Evolutionary conservation across 1,139 yeast species (phyloP).

Genomic region (Entelexis paramagnoliae): DNA sequence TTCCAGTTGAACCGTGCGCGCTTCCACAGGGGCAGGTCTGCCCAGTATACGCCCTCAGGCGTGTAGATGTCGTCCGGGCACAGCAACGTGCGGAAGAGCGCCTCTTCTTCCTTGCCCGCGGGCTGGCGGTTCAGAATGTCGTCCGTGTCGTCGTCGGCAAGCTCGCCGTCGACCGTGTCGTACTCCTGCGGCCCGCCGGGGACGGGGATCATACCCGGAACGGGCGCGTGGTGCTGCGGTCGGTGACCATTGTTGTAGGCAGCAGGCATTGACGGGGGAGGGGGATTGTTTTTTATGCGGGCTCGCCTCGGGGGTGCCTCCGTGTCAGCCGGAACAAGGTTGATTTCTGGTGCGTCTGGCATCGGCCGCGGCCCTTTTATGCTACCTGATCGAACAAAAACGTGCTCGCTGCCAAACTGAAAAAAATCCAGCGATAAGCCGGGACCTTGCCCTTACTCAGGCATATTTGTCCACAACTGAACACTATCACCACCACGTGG

Average conservation of each 20-base stretch:
- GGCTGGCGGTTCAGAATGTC: conserved; percentile 25
- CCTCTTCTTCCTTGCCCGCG: conserved; percentile 30
- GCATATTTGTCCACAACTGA: neutral
- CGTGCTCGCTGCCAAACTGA: neutral
- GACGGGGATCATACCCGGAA: conserved; percentile 31
- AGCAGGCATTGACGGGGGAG: neutral
- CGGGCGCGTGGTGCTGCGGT: conserved; percentile 28
- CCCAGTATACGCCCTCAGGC: conserved; percentile 33
- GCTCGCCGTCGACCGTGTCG: conserved; percentile 31
- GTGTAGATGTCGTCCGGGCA: conserved; percentile 31
- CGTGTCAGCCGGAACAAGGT: neutral
- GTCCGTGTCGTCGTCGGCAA: conserved; percentile 20
- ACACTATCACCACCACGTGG: conserved; percentile 8
- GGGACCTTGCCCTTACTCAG: neutral
- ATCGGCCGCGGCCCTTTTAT: conserved; percentile 1
- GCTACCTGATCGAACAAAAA: neutral
- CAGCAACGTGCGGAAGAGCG: conserved; percentile 29
- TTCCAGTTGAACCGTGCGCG: conserved; percentile 27
- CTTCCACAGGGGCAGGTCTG: conserved; percentile 31
- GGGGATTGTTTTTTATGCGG: neutral
- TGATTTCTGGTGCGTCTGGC: neutral
- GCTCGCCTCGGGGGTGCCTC: neutral
- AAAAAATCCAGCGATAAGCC: conserved; percentile 3
- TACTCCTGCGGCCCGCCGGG: conserved; percentile 33
- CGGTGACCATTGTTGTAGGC: neutral